phyloP scores from a whole-genome alignment of 352 stramenopile genomes.

The Globisporangium megalacanthum region DNA sequence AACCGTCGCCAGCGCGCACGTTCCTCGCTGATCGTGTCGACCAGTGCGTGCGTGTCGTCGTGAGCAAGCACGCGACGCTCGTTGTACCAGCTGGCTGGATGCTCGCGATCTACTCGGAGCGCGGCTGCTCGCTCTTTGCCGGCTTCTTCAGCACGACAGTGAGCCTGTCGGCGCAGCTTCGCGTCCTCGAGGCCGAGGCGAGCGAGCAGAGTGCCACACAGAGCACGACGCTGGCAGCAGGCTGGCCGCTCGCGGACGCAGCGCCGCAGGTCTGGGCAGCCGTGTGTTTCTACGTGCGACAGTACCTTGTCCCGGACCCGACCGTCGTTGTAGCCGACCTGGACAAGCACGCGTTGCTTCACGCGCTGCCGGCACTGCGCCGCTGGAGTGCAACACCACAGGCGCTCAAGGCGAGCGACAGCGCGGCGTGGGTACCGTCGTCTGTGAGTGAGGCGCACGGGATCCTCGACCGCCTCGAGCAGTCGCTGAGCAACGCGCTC shows the following conservation, averaged over 20 bases:
- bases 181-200: slow-evolving; percentile 39
- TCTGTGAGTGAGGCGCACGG: slow-evolving; percentile 47
- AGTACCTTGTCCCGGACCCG: slow-evolving; percentile 37
- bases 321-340: slow-evolving; percentile 29
- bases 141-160: slow-evolving; percentile 55
- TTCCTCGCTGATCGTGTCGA: slow-evolving; percentile 69
- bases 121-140: slow-evolving; percentile 48
- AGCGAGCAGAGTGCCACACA: slow-evolving; percentile 25
- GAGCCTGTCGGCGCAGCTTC: slow-evolving; percentile 38
- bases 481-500: slow-evolving; percentile 27
- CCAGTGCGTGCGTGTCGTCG: slow-evolving; percentile 65
- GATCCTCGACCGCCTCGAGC: slow-evolving; percentile 51
- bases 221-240: slow-evolving; percentile 20
- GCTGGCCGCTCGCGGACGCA: slow-evolving; percentile 31
- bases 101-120: slow-evolving; percentile 52
- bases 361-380: slow-evolving; percentile 42
- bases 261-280: slow-evolving; percentile 54
- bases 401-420: slow-evolving; percentile 28
- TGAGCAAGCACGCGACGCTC: slow-evolving; percentile 42
- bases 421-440: slow-evolving; percentile 37
- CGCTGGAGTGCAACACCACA: slow-evolving; percentile 40
- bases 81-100: slow-evolving; percentile 68
- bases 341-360: slow-evolving; percentile 44
- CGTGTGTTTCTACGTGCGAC: slow-evolving; percentile 52
- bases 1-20: slow-evolving; percentile 24